Conservation (phyloP, 2,329 filamentous ascomycete species). For the Escovopsis sp. region DNA sequence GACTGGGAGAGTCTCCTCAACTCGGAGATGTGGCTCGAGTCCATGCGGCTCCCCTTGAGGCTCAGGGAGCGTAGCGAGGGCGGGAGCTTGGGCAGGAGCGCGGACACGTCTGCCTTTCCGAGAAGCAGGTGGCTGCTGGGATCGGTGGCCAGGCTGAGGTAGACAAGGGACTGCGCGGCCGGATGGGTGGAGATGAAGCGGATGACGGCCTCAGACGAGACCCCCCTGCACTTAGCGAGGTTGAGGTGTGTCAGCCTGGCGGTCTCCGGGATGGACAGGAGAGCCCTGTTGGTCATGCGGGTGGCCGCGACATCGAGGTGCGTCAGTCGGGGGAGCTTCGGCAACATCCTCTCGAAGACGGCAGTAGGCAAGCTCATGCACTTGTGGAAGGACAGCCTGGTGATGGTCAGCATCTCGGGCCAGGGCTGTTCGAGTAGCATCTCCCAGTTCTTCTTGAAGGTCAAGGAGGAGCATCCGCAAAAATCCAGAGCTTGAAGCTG, state of each 20-base stretch:
- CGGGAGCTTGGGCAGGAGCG: constrained; percentile 52
- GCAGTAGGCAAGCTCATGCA: constrained; percentile 54
- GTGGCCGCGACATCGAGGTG: constrained; percentile 72
- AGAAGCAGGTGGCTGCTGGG: constrained; percentile 58
- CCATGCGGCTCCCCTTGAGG: constrained; percentile 60
- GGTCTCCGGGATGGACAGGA: constrained; percentile 55
- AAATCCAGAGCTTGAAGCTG: constrained; percentile 57
- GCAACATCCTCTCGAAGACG: constrained; percentile 55
- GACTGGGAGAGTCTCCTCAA: constrained; percentile 49
- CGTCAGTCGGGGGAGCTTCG: constrained; percentile 54
- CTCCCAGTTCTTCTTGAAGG: constrained; percentile 52
- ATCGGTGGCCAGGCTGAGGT: constrained; percentile 60
- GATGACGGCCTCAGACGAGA: constrained; percentile 52
- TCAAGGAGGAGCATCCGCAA: constrained; percentile 55
- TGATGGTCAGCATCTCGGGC: constrained; percentile 42
- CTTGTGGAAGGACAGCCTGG: constrained; percentile 62
- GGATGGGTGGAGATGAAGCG: constrained; percentile 59
- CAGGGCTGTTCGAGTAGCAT: constrained; percentile 37
- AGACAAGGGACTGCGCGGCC: constrained; percentile 50
- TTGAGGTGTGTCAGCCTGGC: constrained; percentile 66
- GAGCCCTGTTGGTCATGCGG: constrained; percentile 55
- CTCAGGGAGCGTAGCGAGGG: constrained; percentile 56
- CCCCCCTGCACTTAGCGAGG: constrained; percentile 57
- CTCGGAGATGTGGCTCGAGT: constrained; percentile 44
- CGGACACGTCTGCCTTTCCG: constrained; percentile 47